Conservation (phyloP, 495 filamentous ascomycete species). For the Talaromyces stipitatus region DNA sequence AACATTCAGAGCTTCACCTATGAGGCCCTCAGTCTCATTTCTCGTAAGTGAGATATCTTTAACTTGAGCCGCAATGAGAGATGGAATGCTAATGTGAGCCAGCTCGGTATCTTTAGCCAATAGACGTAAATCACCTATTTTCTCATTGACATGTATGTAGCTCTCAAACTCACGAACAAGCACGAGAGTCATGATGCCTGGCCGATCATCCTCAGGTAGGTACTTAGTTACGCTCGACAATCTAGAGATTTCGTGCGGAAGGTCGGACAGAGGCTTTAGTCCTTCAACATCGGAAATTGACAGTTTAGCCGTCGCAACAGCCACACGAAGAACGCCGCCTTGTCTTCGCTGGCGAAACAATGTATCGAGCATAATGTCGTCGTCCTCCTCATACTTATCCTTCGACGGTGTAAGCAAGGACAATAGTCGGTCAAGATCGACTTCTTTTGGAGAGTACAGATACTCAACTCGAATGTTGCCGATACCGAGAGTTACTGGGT, state of each 20-base stretch:
- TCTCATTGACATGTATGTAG: constrained; percentile 49
- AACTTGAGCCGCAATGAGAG: constrained; percentile 68
- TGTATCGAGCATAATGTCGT: constrained; percentile 92
- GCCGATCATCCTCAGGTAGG: constrained; percentile 89
- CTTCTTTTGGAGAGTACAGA: constrained; percentile 60
- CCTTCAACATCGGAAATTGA: constrained; percentile 50
- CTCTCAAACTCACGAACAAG: constrained; percentile 55
- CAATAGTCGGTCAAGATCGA: constrained; percentile 74
- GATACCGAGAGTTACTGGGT: constrained; percentile 48
- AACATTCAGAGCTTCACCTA: constrained; percentile 44
- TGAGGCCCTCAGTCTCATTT: constrained; percentile 61
- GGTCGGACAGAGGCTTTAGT: constrained; percentile 53
- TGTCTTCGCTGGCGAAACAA: constrained; percentile 84
- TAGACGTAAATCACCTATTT: constrained; percentile 56
- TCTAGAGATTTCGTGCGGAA: constrained; percentile 70
- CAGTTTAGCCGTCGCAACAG: constrained; percentile 52
- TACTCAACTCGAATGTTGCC: constrained; percentile 67
- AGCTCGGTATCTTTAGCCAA: constrained; percentile 54
- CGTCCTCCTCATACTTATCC: constrained; percentile 82
- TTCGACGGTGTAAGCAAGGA: constrained; percentile 86
- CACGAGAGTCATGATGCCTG: constrained; percentile 72
- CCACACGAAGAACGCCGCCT: constrained; percentile 72
- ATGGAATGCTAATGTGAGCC: constrained; percentile 79
- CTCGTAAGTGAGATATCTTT: constrained; percentile 49
- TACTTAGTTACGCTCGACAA: constrained; percentile 89